These are phyloP conservation scores for Cucurbita maxima DNA, from an alignment of 306 rosid genomes.

Conservation along the genomic window DNA sequence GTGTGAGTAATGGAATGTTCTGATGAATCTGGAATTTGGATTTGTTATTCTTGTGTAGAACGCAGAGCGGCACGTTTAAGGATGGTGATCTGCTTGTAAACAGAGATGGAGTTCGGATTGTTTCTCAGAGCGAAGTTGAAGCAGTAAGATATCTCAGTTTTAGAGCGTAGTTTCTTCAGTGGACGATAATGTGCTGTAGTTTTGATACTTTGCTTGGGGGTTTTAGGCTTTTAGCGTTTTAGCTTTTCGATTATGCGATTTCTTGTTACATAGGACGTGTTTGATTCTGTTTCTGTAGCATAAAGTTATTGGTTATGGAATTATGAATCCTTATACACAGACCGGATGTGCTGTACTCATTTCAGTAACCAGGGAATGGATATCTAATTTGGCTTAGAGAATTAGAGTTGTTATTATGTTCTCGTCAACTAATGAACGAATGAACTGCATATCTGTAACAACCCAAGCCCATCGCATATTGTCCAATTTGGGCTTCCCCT, in stretches of 20 bases:
- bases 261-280: neutral
- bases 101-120: constrained; percentile 81
- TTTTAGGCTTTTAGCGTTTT: neutral
- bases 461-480: too few relatives aligned
- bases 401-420: too few relatives aligned
- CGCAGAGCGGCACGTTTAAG: constrained; percentile 84
- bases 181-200: neutral
- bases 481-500: too few relatives aligned
- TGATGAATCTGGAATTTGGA: constrained; percentile 19
- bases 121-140: constrained; percentile 61
- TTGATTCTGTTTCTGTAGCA: neutral
- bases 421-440: neutral
- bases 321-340: neutral
- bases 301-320: neutral
- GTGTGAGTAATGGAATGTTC: neutral
- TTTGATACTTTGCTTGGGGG: neutral
- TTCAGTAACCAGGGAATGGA: neutral
- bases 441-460: neutral
- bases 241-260: neutral
- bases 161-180: neutral
- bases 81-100: constrained; percentile 95
- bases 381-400: neutral
- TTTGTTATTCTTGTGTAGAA: constrained; percentile 30
- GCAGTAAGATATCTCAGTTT: constrained; percentile 32
- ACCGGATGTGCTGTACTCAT: neutral